phyloP scores from a whole-genome alignment of 2,329 filamentous ascomycete genomes.

The Eutypella sp. region DNA sequence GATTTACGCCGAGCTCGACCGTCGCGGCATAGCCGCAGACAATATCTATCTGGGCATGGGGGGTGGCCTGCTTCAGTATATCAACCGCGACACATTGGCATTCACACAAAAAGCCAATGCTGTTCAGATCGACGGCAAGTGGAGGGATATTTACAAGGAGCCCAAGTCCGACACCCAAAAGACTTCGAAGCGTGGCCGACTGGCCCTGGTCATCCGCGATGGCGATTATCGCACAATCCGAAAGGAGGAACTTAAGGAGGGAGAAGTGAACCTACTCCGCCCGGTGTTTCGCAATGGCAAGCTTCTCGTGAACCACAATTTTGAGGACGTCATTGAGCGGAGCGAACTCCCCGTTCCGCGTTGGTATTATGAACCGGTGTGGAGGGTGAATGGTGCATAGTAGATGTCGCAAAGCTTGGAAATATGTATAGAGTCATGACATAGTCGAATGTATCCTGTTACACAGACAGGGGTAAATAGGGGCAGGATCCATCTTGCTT shows the following conservation, averaged over 20 bases:
- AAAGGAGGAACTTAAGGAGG: background rate
- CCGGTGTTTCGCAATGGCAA: background rate
- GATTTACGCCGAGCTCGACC: background rate
- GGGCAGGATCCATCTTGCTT: no score
- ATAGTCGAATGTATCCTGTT: no score
- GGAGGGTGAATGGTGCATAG: background rate
- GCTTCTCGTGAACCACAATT: background rate
- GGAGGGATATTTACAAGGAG: background rate
- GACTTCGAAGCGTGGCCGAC: background rate
- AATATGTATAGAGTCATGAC: no score
- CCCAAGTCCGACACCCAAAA: background rate
- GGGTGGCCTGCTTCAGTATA: background rate
- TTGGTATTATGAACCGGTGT: background rate
- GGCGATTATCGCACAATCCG: background rate
- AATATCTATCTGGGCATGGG: background rate
- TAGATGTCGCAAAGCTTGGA: no score
- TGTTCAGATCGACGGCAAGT: background rate
- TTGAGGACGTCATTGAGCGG: background rate
- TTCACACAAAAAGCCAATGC: background rate
- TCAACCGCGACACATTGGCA: background rate
- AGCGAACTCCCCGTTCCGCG: background rate
- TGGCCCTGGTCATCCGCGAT: background rate
- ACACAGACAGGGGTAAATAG: no score
- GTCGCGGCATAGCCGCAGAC: background rate
- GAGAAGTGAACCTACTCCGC: background rate